phyloP scores from a whole-genome alignment of 2,329 filamentous ascomycete species.

The Aspergillus novofumigatus region DNA sequence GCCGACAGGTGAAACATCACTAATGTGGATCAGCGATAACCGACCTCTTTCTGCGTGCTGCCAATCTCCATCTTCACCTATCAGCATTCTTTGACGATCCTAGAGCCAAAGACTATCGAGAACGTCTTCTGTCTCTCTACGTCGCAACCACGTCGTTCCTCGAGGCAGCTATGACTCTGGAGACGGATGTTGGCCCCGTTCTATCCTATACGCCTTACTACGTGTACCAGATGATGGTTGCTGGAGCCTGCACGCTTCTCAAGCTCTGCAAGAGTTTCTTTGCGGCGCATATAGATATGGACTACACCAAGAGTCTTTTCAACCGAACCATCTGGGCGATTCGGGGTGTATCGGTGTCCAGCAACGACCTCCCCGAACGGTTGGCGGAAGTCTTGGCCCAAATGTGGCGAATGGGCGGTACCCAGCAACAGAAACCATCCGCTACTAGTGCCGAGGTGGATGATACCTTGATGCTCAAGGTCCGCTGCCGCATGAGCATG shows the following conservation, averaged over 20 bases:
- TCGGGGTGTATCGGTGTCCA: conserved; percentile 56
- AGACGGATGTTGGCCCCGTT: conserved; percentile 43
- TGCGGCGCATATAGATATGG: conserved; percentile 52
- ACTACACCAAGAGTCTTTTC: conserved; percentile 55
- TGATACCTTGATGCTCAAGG: conserved; percentile 56
- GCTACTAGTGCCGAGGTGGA: conserved; percentile 32
- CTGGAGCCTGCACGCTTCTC: conserved; percentile 59
- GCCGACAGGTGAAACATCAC: conserved; percentile 1
- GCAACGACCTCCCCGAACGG: conserved; percentile 61
- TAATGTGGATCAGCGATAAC: conserved; percentile 35
- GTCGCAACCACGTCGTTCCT: conserved; percentile 45
- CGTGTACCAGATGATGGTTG: conserved; percentile 64
- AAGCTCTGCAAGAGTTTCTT: conserved; percentile 66
- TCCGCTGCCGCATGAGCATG: conserved; percentile 64
- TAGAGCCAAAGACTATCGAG: conserved; percentile 42
- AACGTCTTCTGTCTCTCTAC: conserved; percentile 44
- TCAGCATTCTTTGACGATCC: conserved; percentile 50
- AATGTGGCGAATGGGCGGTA: conserved; percentile 54
- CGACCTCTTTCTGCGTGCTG: conserved; percentile 45
- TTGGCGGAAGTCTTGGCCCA: conserved; percentile 63
- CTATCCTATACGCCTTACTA: conserved; percentile 57
- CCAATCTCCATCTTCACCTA: conserved; percentile 45
- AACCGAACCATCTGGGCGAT: conserved; percentile 56
- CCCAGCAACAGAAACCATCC: conserved; percentile 24
- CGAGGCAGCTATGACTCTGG: conserved; percentile 44